Evolutionary conservation across 1,284 basidiomycete species (phyloP), one percentile per base, ranked within the genome.

Genomic region (Leccinum subatratum): DNA sequence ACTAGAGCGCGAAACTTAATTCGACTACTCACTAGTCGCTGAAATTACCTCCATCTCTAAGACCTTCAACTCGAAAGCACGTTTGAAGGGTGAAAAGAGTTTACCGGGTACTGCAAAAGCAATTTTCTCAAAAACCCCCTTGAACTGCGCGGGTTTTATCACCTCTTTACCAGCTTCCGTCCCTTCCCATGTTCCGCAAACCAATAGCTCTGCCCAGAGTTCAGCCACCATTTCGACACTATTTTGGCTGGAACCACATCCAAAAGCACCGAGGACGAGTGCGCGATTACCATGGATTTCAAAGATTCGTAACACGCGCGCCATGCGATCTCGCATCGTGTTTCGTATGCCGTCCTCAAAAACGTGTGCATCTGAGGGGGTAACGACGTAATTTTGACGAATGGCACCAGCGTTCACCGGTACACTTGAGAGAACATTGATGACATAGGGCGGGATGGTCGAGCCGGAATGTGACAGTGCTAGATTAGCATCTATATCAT

Each of bases 231-330:
- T 77, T 51, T 79, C 81, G 54, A 82, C 77, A 18, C 70, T 77
- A 68, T 84, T 84, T 72, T 80, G 73, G 67, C 71, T 77, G 2
- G 78, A 78, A 61, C 81, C 80, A 66, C 80, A 82, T 37, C 85
- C 83, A 66, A 85, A 85, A 11, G 80, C 79, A 51, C 83, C 81
- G 6, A 85, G 77, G 18, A 86, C 77, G 39, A 86, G 70, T 1
- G 74, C 75, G 16, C 77, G 76, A 69, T 84, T 76, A 51, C 83
- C 82, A 28, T 76, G 75, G 32, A 78, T 76, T 70, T 83, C 79
- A 66, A 86, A 85, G 45, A 83, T 73, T 11, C 79, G 76, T 62
- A 85, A 71, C 16, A 75, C 75, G 32, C 83, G 82, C 1, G 77
- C 75, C 74, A 75, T 78, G 60, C 74, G 75, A 32, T 77, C 76